These are phyloP conservation scores for Trichoderma koningiopsis DNA, from an alignment of 2,329 filamentous ascomycete species.

Conservation along the genomic window DNA sequence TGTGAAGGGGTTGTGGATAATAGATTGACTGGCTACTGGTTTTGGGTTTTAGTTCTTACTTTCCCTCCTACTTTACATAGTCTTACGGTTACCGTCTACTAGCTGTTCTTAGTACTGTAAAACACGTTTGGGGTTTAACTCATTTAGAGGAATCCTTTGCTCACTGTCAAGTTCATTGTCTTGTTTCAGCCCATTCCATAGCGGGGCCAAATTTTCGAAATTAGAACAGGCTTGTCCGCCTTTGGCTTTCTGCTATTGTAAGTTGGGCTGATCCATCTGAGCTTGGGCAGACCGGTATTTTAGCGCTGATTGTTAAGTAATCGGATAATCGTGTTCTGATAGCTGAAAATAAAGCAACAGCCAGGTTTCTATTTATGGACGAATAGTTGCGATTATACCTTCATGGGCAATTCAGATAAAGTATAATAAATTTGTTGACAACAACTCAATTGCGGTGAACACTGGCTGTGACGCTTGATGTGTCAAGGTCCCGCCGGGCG, in stretches of 20 bases:
- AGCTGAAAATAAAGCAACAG: background rate
- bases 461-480: background rate
- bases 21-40: background rate
- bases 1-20: too few species aligned
- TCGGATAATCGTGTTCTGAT: background rate
- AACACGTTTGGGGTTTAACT: background rate
- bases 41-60: background rate
- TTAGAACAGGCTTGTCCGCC: background rate
- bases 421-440: background rate
- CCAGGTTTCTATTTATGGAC: background rate
- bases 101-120: background rate
- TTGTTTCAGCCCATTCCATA: background rate
- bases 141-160: background rate
- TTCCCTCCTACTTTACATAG: background rate
- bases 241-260: background rate
- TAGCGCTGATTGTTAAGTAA: slow-evolving; percentile 11
- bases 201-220: background rate
- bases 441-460: background rate
- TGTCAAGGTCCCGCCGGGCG: background rate
- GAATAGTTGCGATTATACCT: background rate
- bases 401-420: background rate
- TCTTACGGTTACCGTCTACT: background rate
- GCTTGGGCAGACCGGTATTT: background rate
- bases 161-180: background rate
- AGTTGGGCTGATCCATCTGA: background rate